These are phyloP conservation scores for Conoideocrella luteorostrata DNA, from an alignment of 2,329 filamentous ascomycete species.

Conservation along the genomic window DNA sequence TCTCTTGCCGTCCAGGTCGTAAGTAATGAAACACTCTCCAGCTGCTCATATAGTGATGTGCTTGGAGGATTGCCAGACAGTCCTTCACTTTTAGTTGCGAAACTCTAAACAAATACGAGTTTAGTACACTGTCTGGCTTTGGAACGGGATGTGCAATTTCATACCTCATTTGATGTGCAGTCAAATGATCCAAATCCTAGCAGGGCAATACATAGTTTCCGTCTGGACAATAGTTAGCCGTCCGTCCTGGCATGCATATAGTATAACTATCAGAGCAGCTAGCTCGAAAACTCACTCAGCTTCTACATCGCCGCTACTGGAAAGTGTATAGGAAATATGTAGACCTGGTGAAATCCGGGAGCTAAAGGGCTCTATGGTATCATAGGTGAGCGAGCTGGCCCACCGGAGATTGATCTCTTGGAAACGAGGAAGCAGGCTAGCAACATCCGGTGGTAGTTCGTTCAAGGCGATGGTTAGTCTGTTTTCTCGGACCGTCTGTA, in stretches of 20 bases:
- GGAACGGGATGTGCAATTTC: no score
- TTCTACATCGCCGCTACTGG: conserved; percentile 10
- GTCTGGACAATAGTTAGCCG: neutral
- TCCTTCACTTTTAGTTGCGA: conserved; percentile 44
- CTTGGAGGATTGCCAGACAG: neutral
- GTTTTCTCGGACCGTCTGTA: conserved; percentile 71
- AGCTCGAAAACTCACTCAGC: conserved; percentile 15
- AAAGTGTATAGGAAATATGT: conserved; percentile 70
- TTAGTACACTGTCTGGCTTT: no score
- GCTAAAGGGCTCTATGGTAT: conserved; percentile 60
- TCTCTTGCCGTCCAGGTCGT: conserved; percentile 44
- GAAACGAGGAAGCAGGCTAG: conserved; percentile 53
- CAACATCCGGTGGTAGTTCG: conserved; percentile 66
- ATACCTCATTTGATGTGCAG: conserved; percentile 37
- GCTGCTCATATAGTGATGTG: conserved; percentile 52
- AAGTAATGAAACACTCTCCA: conserved; percentile 52
- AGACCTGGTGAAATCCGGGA: conserved; percentile 74
- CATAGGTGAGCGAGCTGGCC: conserved; percentile 54
- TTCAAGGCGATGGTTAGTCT: conserved; percentile 65
- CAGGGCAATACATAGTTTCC: conserved; percentile 51
- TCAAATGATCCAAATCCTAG: conserved; percentile 51
- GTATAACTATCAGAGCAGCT: neutral
- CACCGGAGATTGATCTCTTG: conserved; percentile 76
- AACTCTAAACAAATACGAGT: conserved; percentile 41
- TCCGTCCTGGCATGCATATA: neutral